Percentiles rank a stretch among this genome's conserved stretches.
These are phyloP conservation scores for Trapa bicornis DNA, from an alignment of 345 rosid species.

Conservation along the genomic window DNA sequence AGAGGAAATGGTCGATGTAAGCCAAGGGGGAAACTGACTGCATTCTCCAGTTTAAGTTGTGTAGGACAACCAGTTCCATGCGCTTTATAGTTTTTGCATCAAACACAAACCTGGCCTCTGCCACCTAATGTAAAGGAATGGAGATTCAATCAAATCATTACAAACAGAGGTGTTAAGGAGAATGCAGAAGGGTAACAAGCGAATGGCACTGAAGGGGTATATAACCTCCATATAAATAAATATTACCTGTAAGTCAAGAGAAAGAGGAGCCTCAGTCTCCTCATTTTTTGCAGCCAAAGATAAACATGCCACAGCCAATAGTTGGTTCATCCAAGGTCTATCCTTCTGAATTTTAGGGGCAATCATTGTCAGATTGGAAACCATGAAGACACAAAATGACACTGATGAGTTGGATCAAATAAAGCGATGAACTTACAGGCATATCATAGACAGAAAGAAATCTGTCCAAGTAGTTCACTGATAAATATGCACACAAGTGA, in stretches of 20 bases:
- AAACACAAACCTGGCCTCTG: conserved; percentile 44
- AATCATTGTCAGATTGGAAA: neutral
- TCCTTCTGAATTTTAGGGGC: conserved; percentile 33
- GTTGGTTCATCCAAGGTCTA: conserved; percentile 53
- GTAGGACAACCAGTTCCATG: conserved; percentile 64
- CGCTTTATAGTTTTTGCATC: conserved; percentile 58
- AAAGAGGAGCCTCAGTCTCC: conserved; percentile 50
- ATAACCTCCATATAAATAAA: neutral
- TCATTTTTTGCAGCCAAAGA: conserved; percentile 73
- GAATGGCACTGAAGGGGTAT: neutral
- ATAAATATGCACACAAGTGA: conserved; percentile 46
- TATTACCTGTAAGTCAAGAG: conserved; percentile 54
- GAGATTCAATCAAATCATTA: neutral
- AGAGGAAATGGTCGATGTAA: conserved; percentile 45
- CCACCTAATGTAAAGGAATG: conserved; percentile 20
- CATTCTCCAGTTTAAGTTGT: conserved; percentile 65
- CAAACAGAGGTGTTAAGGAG: neutral
- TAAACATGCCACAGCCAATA: conserved; percentile 61
- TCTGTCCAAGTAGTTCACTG: conserved; percentile 64
- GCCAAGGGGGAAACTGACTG: conserved; percentile 63
- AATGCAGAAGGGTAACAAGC: neutral
- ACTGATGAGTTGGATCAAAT: neutral
- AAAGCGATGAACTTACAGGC: conserved; percentile 34
- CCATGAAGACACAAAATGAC: neutral
- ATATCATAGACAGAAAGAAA: conserved; percentile 53